Base-by-base conservation (phyloP, 805 yeast genomes). In the Spathaspora girioi region DNA sequence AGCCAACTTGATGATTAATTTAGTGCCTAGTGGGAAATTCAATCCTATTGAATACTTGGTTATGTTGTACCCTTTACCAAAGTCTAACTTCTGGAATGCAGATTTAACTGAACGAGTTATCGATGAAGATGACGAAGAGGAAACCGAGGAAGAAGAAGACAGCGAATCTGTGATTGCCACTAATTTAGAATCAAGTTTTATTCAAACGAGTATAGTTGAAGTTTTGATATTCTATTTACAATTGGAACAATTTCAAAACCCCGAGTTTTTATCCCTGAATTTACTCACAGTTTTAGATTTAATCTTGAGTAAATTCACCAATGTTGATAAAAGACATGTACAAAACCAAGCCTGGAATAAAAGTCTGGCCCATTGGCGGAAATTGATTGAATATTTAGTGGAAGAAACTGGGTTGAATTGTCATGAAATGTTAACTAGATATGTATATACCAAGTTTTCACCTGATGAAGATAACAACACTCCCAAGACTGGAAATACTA, bases 11-110 rank as follows among this genome's bases (percentile, higher is more conserved):
- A 60, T 74, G 31, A 59, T 66, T 29, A 71, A 66, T 47, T 70
- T 73, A 45, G 68, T 75, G 8, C 69, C 69, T 1, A 70, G 77
- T 0, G 76, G 74, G 0, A 70, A 68, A 43, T 69, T 71, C 54
- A 61, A 58, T 50, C 62, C 72, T 0, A 50, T 66, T 10, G 75
- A 71, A 20, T 73, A 73, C 55, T 56, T 74, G 40, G 53, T 71
- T 8, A 51, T 55, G 3, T 53, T 59, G n/a, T 73, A 68, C 50
- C 62, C 61, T 5, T 56, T 73, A 43, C 76, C 77, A 0, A 55
- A 55, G 12, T 38, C 54, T 35, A 71, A 69, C 48, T 52, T 55
- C 46, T 72, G 74, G 73, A 64, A 66, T 50, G 55, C 50, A 3
- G 43, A 59, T 5, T 56, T 70, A 47, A 54, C 59, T 1, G 44